Conservation (phyloP, 225 moss, liverwort and hornwort genomes). For the Physcomitrellopsis africana region DNA sequence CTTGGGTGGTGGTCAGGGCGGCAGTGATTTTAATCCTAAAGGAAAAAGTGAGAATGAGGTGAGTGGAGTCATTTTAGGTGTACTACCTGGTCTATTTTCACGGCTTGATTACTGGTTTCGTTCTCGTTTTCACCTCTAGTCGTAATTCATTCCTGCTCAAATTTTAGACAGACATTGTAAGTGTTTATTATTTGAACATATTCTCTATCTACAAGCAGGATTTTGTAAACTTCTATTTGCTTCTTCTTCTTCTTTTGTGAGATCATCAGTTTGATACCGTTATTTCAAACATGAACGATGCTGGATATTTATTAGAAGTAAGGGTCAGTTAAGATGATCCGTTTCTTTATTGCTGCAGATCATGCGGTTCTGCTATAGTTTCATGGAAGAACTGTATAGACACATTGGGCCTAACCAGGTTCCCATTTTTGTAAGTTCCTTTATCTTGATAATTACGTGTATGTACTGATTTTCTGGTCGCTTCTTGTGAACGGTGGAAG, state of each 20-base stretch:
- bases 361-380: slow-evolving; percentile 99
- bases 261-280: slow-evolving; percentile 15
- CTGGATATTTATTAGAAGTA: slow-evolving; percentile 13
- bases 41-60: slow-evolving; percentile 99
- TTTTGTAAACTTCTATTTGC: slow-evolving; percentile 20
- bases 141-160: slow-evolving; percentile 9
- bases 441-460: background rate
- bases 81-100: background rate
- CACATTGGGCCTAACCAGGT: slow-evolving; percentile 98
- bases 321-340: background rate
- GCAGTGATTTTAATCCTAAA: slow-evolving; percentile 98
- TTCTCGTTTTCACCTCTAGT: background rate
- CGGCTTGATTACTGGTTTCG: background rate
- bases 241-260: slow-evolving; percentile 14
- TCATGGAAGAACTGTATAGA: slow-evolving; percentile 98
- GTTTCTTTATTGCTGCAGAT: slow-evolving; percentile 56
- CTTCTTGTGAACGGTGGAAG: background rate
- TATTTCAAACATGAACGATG: slow-evolving; percentile 11
- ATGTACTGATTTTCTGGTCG: background rate
- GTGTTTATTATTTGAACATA: slow-evolving; percentile 9
- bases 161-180: slow-evolving; percentile 6
- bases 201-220: slow-evolving; percentile 6
- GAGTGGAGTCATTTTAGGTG: slow-evolving; percentile 27
- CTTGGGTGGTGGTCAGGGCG: slow-evolving; percentile 95
- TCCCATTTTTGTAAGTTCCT: slow-evolving; percentile 59